Evolutionary conservation across 192 early-diverging fungal species (phyloP).

Genomic region (Diversispora epigaea): DNA sequence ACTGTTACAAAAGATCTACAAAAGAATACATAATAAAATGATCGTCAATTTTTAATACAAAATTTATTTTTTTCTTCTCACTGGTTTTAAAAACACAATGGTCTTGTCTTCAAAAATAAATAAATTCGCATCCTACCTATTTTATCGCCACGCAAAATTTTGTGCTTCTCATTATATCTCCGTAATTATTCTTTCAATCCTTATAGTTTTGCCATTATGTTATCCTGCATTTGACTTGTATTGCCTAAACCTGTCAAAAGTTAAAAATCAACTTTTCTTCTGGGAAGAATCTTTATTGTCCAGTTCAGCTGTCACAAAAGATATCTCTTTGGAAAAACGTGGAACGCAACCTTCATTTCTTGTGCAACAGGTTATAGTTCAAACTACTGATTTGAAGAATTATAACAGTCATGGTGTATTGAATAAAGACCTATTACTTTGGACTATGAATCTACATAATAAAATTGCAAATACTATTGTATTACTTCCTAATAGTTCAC

Average conservation of each 20-base stretch:
- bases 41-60: too few species aligned
- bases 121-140: constrained; percentile 3
- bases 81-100: too few species aligned
- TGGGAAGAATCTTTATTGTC: constrained; percentile 45
- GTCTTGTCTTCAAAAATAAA: too few species aligned
- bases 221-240: constrained; percentile 51
- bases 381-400: constrained; percentile 6
- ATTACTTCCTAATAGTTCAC: neutral
- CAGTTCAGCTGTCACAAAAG: constrained; percentile 20
- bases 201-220: constrained; percentile 57
- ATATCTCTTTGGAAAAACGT: constrained; percentile 9
- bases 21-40: too few species aligned
- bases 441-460: constrained; percentile 5
- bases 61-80: too few species aligned
- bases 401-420: neutral
- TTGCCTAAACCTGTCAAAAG: constrained; percentile 35
- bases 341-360: constrained; percentile 2
- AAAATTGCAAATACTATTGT: constrained; percentile 11
- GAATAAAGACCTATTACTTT: constrained; percentile 16
- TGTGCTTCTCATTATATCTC: constrained; percentile 63
- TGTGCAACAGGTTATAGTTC: constrained; percentile 17
- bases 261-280: constrained; percentile 26
- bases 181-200: constrained; percentile 50
- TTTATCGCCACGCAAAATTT: constrained; percentile 62
- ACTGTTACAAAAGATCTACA: too few species aligned